These are phyloP conservation scores for Suillus tomentosus DNA, from an alignment of 768 basidiomycete genomes.

Conservation along the genomic window DNA sequence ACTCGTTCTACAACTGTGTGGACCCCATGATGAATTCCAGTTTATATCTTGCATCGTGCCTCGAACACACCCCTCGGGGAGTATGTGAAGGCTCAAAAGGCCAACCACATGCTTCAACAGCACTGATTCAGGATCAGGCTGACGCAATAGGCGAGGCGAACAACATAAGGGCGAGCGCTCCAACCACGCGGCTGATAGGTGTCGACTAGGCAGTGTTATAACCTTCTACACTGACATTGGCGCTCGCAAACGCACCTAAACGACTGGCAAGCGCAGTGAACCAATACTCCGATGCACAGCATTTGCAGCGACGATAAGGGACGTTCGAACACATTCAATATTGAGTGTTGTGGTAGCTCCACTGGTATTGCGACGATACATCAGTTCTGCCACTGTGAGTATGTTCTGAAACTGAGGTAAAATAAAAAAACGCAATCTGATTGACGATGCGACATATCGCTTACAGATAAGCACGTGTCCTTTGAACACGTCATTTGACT, in stretches of 20 bases:
- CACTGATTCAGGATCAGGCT: not conserved
- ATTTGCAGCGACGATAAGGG: not conserved
- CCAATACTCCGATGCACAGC: not conserved
- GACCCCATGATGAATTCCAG: not conserved
- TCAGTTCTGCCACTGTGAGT: not conserved
- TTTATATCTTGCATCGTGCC: constrained; percentile 8
- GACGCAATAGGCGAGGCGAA: constrained; percentile 1
- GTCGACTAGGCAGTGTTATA: not conserved
- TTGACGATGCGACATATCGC: not conserved
- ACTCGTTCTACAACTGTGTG: constrained; percentile 1
- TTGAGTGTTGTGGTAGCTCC: not conserved
- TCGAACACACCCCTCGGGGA: not conserved
- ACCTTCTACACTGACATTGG: not conserved
- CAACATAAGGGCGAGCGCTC: not conserved
- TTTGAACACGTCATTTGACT: constrained; percentile 1
- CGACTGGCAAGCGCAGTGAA: not conserved
- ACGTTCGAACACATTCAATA: not conserved
- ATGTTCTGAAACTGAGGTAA: not conserved
- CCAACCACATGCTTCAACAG: constrained; percentile 1
- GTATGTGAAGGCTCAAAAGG: not conserved
- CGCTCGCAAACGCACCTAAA: not conserved
- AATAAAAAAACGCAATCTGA: not conserved
- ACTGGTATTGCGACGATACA: too few relatives aligned
- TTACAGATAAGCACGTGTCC: not conserved
- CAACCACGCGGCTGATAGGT: not conserved